phyloP scores from a whole-genome alignment of 495 filamentous ascomycete genomes.

The Acidiella bohemica region DNA sequence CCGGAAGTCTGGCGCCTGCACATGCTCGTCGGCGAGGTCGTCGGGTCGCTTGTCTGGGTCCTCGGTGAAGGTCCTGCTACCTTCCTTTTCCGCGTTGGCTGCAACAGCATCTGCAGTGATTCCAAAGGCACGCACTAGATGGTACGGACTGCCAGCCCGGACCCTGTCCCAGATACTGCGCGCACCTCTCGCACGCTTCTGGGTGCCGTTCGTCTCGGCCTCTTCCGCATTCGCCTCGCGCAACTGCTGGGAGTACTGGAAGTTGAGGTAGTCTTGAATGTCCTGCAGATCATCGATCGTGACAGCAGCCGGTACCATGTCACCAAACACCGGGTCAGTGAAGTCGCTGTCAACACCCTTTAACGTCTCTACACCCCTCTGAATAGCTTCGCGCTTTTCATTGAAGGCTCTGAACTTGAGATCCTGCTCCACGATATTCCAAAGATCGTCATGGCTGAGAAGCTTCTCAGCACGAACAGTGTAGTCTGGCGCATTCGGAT shows the following conservation, averaged over 20 bases:
- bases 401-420: constrained; percentile 82
- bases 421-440: constrained; percentile 87
- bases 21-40: constrained; percentile 50
- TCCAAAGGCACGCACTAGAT: constrained; percentile 75
- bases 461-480: constrained; percentile 73
- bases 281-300: constrained; percentile 93
- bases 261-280: constrained; percentile 90
- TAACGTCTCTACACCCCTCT: constrained; percentile 61
- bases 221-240: constrained; percentile 50
- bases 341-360: constrained; percentile 38
- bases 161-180: constrained; percentile 68
- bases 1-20: constrained; percentile 57
- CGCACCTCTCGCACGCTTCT: constrained; percentile 67
- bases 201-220: constrained; percentile 41
- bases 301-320: constrained; percentile 57
- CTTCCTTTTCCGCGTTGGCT: constrained; percentile 64
- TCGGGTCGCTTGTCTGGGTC: constrained; percentile 64
- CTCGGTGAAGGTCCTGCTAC: constrained; percentile 65
- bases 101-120: constrained; percentile 81
- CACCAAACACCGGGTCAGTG: constrained; percentile 56
- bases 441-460: constrained; percentile 81
- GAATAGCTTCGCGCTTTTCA: constrained; percentile 75
- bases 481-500: constrained; percentile 57
- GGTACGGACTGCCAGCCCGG: constrained; percentile 62
- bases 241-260: constrained; percentile 73